Evolutionary conservation across 257 asterid species (phyloP), one percentile per base, ranked within the genome.

Genomic region (Leptodermis oblonga): DNA sequence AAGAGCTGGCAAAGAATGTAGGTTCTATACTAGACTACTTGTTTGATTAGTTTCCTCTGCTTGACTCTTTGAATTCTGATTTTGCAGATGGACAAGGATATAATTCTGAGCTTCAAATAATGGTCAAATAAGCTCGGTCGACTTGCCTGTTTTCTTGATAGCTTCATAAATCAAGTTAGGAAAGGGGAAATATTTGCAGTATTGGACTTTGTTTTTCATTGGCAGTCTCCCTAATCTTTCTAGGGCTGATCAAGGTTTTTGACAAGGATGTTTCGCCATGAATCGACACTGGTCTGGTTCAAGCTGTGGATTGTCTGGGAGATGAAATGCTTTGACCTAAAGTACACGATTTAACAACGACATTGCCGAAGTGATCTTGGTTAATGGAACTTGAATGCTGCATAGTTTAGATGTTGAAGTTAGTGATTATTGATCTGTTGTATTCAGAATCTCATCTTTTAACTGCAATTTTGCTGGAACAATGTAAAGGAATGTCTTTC

Each of bases 1-100:
- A 80, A 67, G 97, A 87, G 79, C 75, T 93, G 74, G 89, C 88
- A n/a, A 86, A 86, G 75, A 78, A 70, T 59, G 98, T 90, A 81
- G 80, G 92, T 74, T 68, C 7, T 53, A 0, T 55, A 33, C 45
- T 12, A 26, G 69, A 54, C n/a, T 58, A 49, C 39, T 62, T 14
- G 34, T 65, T 58, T 31, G n/a, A 63, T 67, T 62, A 8, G 28
- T 45, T 53, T 68, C 52, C 59, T 75, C 68, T 52, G 37, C 46
- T 22, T 70, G 72, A 45, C 77, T 9, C 51, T 15, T 34, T 10
- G 37, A 28, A 39, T 56, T 33, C 23, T 56, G n/a, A 31, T 73
- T 62, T 73, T 42, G 82, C 95, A 89, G 97, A 84, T 82, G 87
- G 92, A 86, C 76, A 87, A 82, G 86, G 95, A 89, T 67, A 73